These are phyloP conservation scores for Trypanosoma boissoni DNA, from an alignment of 208 protist genomes.

Conservation along the genomic window DNA sequence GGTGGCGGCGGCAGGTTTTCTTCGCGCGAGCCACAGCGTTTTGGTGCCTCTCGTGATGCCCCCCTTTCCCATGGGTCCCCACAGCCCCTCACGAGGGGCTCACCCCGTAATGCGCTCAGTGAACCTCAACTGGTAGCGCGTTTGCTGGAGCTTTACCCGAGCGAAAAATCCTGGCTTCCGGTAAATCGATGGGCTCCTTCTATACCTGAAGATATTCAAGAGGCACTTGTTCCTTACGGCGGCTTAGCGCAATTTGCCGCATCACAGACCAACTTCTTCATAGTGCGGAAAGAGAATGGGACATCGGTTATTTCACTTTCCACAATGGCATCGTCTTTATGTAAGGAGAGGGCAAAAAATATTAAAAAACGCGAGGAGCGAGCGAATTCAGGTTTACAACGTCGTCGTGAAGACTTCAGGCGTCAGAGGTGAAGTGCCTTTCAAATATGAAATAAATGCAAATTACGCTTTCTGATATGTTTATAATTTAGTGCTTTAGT, in stretches of 20 bases:
- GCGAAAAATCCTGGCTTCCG: slow-evolving; percentile 38
- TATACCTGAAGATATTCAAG: slow-evolving; percentile 62
- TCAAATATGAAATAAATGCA: background rate
- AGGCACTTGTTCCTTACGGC: slow-evolving; percentile 59
- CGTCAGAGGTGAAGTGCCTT: slow-evolving; percentile 15
- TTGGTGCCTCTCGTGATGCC: slow-evolving; percentile 20
- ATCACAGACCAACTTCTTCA: slow-evolving; percentile 73
- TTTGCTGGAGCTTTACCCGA: slow-evolving; percentile 53
- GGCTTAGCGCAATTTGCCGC: slow-evolving; percentile 50
- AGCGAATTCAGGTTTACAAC: slow-evolving; percentile 20
- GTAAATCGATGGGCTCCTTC: slow-evolving; percentile 47
- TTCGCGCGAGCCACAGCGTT: slow-evolving; percentile 21
- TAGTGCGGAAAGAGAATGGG: slow-evolving; percentile 59
- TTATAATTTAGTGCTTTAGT: slow-evolving; percentile 7
- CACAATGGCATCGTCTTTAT: slow-evolving; percentile 48
- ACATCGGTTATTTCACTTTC: slow-evolving; percentile 56
- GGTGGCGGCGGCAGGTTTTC: slow-evolving; percentile 10
- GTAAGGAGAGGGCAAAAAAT: slow-evolving; percentile 24
- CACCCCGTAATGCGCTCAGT: slow-evolving; percentile 20
- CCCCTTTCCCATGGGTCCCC: slow-evolving; percentile 12
- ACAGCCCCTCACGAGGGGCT: slow-evolving; percentile 2
- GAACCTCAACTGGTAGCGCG: slow-evolving; percentile 68
- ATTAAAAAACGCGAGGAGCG: slow-evolving; percentile 45
- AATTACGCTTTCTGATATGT: slow-evolving; percentile 16
- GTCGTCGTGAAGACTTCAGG: slow-evolving; percentile 18